Base-by-base conservation (phyloP, 768 basidiomycete species). In the Phanerochaete sordida region DNA sequence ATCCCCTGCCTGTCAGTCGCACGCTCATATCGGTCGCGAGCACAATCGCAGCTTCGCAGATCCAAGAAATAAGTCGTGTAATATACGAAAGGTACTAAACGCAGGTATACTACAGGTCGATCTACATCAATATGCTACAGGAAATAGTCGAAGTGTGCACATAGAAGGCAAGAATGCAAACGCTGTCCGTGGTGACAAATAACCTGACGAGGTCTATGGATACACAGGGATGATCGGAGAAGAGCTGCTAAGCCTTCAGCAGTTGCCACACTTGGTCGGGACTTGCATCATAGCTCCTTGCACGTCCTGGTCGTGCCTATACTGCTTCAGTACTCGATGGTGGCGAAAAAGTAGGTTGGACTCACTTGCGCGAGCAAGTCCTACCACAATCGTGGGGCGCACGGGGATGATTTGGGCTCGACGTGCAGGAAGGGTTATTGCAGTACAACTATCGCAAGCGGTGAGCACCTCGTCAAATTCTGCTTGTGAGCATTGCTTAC, bases 371-470 rank as follows among this genome's bases (percentile, higher is more conserved):
- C 44, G 28, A 31, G 49, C 60, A 61, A 3, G 39, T 31, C 13
- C 37, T n/a, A 12, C 27, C 35, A 27, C 60, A 61, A 30, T 56
- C 49, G 33, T 61, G 60, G 9, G 55, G 55, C 15, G 9, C 33
- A 15, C 0, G 19, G 11, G n/a, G 6, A 28, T 61, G 60, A 19
- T 2, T 13, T 4, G n/a, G 8, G 43, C 60, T 61, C 31, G 37
- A 4, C n/a, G 26, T 37, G 49, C 60, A 61, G 8, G n/a, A 27
- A 24, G 26, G 21, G 13, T 44, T 30, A 21, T 35, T 12, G 44
- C 58, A 59, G 35, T 53, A 35, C 2, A 21, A 12, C 58, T 59
- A 33, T 24, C n/a, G n/a, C n/a, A n/a, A 43, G n/a, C 21, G 27
- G 19, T 24, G 5, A 4, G 39, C 19, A 9, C 7, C 4, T 11